These are phyloP conservation scores for Malassezia japonica DNA, from an alignment of 1,284 basidiomycete species.

Conservation along the genomic window DNA sequence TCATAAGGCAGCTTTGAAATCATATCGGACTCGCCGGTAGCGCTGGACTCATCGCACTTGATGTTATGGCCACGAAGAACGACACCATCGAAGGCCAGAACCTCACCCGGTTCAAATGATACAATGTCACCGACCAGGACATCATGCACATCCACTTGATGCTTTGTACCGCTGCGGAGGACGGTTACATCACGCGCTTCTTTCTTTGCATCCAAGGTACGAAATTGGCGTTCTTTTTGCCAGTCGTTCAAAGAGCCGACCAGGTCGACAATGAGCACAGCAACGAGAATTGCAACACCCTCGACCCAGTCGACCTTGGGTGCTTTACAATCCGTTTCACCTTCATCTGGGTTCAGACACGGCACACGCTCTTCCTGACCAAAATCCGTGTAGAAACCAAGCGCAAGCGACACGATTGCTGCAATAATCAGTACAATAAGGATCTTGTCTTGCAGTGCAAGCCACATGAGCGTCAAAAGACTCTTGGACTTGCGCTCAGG, in stretches of 20 bases:
- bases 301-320: conserved; percentile 77
- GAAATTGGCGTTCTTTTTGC: conserved; percentile 96
- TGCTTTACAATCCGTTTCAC: conserved; percentile 22
- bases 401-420: conserved; percentile 80
- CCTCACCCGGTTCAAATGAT: conserved; percentile 84
- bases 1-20: conserved; percentile 78
- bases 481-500: conserved; percentile 69
- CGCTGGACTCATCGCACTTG: conserved; percentile 89
- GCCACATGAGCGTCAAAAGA: conserved; percentile 78
- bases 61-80: conserved; percentile 87
- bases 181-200: conserved; percentile 89
- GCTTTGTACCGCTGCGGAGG: conserved; percentile 76
- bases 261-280: conserved; percentile 55
- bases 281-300: conserved; percentile 90
- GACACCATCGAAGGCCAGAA: conserved; percentile 88
- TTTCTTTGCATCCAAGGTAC: conserved; percentile 82
- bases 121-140: conserved; percentile 89
- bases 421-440: conserved; percentile 79
- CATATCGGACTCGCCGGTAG: conserved; percentile 90
- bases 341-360: conserved; percentile 49
- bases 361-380: conserved; percentile 56
- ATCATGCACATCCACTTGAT: conserved; percentile 64
- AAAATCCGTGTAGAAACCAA: conserved; percentile 88
- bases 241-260: conserved; percentile 85
- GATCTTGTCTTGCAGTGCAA: conserved; percentile 89